Percentiles rank a stretch among this genome's conserved stretches.
phyloP scores from a whole-genome alignment of 805 yeast species.

The Starmerella floricola region DNA sequence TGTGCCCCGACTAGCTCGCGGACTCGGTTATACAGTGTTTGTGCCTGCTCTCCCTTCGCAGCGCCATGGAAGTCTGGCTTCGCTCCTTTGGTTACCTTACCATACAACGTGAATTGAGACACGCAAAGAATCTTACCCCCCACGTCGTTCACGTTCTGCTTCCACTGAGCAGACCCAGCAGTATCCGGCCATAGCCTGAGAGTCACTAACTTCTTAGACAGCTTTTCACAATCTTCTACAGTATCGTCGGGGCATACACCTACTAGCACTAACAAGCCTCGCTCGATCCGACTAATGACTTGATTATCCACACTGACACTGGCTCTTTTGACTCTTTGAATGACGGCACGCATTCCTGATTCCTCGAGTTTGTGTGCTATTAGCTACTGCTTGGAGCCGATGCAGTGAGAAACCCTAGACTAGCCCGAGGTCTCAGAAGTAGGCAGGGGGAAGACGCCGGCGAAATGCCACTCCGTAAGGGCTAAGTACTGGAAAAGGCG shows the following conservation, averaged over 20 bases:
- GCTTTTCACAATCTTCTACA: slow-evolving; percentile 52
- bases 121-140: slow-evolving; percentile 70
- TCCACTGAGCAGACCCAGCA: slow-evolving; percentile 66
- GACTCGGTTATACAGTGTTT: slow-evolving; percentile 37
- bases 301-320: slow-evolving; percentile 71
- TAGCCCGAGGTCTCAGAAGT: no score
- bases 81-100: slow-evolving; percentile 74
- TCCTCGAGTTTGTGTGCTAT: no score
- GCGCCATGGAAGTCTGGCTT: slow-evolving; percentile 93
- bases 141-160: slow-evolving; percentile 49
- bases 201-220: slow-evolving; percentile 53
- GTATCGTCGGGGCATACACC: slow-evolving; percentile 78
- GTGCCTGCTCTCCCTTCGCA: slow-evolving; percentile 59
- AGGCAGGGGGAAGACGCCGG: no score
- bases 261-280: slow-evolving; percentile 69
- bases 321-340: slow-evolving; percentile 80
- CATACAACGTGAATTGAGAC: slow-evolving; percentile 86
- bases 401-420: no score
- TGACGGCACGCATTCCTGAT: slow-evolving; percentile 63
- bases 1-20: slow-evolving; percentile 28
- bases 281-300: slow-evolving; percentile 56
- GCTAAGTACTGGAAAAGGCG: no score
- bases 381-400: no score
- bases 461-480: no score
- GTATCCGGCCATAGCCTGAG: slow-evolving; percentile 68